Conservation (phyloP, 2,329 filamentous ascomycete species). For the Lachnellula occidentalis region DNA sequence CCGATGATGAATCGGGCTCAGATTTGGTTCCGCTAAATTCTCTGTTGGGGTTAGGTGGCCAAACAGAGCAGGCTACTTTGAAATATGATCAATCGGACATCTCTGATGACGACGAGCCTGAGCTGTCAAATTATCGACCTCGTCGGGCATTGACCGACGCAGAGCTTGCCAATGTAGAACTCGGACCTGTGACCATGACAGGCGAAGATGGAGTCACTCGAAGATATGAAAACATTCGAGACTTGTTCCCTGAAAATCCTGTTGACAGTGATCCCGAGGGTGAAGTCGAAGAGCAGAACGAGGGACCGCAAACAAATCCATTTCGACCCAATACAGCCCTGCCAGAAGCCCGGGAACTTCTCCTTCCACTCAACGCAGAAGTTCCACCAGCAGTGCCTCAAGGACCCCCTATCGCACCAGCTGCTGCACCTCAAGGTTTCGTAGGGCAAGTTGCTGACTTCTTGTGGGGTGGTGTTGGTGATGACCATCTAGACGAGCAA, state of each 20-base stretch:
- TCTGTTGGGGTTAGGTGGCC: not conserved
- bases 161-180: not conserved
- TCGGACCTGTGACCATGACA: constrained; percentile 12
- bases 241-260: constrained; percentile 22
- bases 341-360: constrained; percentile 13
- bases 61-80: not conserved
- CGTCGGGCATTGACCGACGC: not conserved
- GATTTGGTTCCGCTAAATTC: not conserved
- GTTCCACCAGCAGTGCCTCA: not conserved
- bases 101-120: not conserved
- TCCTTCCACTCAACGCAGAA: not conserved
- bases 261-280: constrained; percentile 16
- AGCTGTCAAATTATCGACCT: not conserved
- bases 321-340: constrained; percentile 15
- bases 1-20: not conserved
- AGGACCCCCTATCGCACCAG: constrained; percentile 5
- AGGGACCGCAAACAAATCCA: constrained; percentile 10
- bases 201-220: constrained; percentile 19
- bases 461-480: constrained; percentile 53
- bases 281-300: constrained; percentile 5
- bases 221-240: constrained; percentile 14
- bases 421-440: constrained; percentile 33
- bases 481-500: constrained; percentile 38
- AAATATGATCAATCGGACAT: not conserved
- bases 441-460: constrained; percentile 48